These are phyloP conservation scores for Macrophomina phaseolina DNA, from an alignment of 2,329 filamentous ascomycete species.

Conservation along the genomic window DNA sequence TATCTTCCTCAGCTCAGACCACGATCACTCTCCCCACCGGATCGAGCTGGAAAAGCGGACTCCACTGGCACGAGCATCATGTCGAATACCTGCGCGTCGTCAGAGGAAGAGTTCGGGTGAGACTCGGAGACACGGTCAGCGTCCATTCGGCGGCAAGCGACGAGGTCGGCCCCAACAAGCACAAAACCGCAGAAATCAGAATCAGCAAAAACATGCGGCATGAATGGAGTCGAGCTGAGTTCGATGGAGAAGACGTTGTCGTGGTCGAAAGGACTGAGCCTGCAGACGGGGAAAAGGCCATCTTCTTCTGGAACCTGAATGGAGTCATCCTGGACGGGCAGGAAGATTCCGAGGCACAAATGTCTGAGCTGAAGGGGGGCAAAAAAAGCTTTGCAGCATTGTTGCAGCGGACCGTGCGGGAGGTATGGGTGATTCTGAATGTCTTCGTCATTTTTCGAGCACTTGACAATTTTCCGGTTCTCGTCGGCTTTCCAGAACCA, in stretches of 20 bases:
- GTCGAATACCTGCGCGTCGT: conserved; percentile 54
- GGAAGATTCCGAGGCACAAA: not conserved
- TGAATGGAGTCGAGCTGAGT: conserved; percentile 53
- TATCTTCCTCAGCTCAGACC: conserved; percentile 37
- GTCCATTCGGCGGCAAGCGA: conserved; percentile 30
- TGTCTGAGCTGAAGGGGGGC: too few species aligned
- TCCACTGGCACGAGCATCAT: conserved; percentile 58
- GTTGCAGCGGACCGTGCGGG: conserved; percentile 3
- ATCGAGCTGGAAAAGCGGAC: conserved; percentile 56
- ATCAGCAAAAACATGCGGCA: conserved; percentile 49
- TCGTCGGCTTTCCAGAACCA: conserved; percentile 29
- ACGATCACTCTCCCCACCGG: conserved; percentile 51
- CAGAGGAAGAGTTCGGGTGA: conserved; percentile 43
- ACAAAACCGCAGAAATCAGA: conserved; percentile 37
- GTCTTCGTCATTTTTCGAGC: conserved; percentile 38
- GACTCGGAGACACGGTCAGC: conserved; percentile 27
- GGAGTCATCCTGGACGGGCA: conserved; percentile 44
- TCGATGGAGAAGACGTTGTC: conserved; percentile 43
- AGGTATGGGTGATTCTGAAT: conserved; percentile 34
- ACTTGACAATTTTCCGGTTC: conserved; percentile 42
- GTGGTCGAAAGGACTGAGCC: conserved; percentile 57
- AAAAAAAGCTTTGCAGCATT: not conserved
- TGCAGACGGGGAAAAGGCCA: conserved; percentile 51
- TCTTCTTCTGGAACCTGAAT: conserved; percentile 60
- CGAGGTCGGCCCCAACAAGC: not conserved